phyloP scores from a whole-genome alignment of 768 basidiomycete species.

The Macrolepiota dolichaula region DNA sequence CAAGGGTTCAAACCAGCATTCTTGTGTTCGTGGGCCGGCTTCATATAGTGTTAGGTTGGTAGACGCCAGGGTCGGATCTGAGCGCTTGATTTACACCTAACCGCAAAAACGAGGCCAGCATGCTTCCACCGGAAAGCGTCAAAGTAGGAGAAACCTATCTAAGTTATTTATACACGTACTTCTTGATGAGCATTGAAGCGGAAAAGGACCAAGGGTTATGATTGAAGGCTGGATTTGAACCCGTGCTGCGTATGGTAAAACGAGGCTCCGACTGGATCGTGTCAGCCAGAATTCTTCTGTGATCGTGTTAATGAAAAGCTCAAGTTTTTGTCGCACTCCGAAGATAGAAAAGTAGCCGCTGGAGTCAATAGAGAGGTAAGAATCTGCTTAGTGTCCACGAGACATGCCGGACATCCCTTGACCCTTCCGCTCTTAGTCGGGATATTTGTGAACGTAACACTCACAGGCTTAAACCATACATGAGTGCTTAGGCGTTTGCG shows the following conservation, averaged over 20 bases:
- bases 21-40: too few species aligned
- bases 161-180: not conserved
- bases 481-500: too few species aligned
- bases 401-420: too few species aligned
- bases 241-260: not conserved
- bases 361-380: too few species aligned
- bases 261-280: not conserved
- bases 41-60: not conserved
- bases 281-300: not conserved
- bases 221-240: not conserved
- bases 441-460: too few species aligned
- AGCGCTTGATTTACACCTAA: not conserved
- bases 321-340: too few species aligned
- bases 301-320: not conserved
- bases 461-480: too few species aligned
- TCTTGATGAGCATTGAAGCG: too few species aligned
- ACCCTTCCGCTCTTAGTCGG: too few species aligned
- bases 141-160: not conserved
- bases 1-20: too few species aligned
- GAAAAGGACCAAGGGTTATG: not conserved
- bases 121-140: not conserved
- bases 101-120: not conserved
- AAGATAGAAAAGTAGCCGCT: not conserved
- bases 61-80: not conserved
- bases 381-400: too few species aligned